Evolutionary conservation across 768 basidiomycete genomes (phyloP), one percentile per base, ranked within the genome.

Genomic region (Termitomyces sp.): DNA sequence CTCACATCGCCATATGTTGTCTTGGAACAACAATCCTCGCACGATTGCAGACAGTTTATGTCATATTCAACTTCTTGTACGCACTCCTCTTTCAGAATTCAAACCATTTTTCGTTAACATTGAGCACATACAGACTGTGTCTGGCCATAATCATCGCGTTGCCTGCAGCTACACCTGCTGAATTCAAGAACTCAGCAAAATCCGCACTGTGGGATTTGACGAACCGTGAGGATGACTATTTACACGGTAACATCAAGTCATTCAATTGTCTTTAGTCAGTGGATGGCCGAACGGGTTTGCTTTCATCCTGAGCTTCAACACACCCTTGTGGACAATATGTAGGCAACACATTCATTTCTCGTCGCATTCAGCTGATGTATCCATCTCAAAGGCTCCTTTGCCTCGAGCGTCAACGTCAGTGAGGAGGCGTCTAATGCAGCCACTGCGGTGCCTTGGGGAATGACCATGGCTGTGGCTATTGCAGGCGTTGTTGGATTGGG

Each of bases 381-480:
- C 11, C 9, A 54, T 8, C 9, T 4, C 1, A 22, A 28, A 54
- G 55, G 55, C n/a, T 55, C 55, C 7, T 79, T 79, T 48, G 87
- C 89, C 68, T 81, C 82, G 0, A 79, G 78, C 55, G 83, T 89
- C 0, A 87, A 90, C 65, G 88, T 90, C 58, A 87, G 85, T 57
- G 89, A 90, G 65, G 88, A 89, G 68, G 87, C 87, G 0, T 78
- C 82, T 0, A 91, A 92, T 64, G 89, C 90, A 1, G 81, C 84
- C 7, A 79, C 76, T 0, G 88, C 86, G 18, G 86, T 90, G 4
- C 90, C 89, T 2, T 88, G 83, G 82, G 88, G 86, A 7, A 89
- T 91, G 45, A 80, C 83, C 33, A 66, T 72, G 58, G 82, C 89
- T 2, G 82, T 84, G 44, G 80, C 74, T 13, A 81, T 86, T 50